These are phyloP conservation scores for Epichloe amarillans DNA, from an alignment of 2,329 filamentous ascomycete genomes.

Conservation along the genomic window DNA sequence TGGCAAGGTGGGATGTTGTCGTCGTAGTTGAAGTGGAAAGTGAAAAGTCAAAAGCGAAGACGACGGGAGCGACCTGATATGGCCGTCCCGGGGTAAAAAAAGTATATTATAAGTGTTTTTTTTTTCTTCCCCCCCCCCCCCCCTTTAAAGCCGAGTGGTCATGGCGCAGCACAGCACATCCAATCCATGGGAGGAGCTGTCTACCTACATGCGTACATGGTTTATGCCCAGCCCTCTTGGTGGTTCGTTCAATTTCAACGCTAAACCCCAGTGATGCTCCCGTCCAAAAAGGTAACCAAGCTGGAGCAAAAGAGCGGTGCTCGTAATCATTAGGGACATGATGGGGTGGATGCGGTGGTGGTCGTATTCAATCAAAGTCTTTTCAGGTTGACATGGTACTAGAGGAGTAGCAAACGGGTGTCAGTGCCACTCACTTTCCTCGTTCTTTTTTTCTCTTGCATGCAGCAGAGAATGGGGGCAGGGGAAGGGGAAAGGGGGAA, in stretches of 20 bases:
- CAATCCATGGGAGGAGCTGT: no score
- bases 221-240: no score
- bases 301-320: background rate
- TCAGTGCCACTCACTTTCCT: background rate
- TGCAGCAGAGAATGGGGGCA: background rate
- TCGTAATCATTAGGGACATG: background rate
- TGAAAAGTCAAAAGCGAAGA: background rate
- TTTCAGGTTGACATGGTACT: constrained; percentile 7
- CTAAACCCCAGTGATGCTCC: background rate
- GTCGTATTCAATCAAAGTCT: constrained; percentile 1
- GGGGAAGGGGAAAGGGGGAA: background rate
- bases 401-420: background rate
- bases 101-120: background rate
- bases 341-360: background rate
- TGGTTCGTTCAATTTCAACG: background rate
- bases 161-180: background rate
- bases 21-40: background rate
- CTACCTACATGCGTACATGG: no score
- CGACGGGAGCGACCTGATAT: background rate
- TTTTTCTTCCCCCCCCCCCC: fast-evolving
- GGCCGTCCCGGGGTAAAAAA: background rate
- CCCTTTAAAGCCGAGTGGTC: background rate
- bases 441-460: background rate
- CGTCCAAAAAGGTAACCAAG: background rate
- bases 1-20: no score